Evolutionary conservation across 2,329 filamentous ascomycete species (phyloP).

Genomic region (Fusarium sororula): DNA sequence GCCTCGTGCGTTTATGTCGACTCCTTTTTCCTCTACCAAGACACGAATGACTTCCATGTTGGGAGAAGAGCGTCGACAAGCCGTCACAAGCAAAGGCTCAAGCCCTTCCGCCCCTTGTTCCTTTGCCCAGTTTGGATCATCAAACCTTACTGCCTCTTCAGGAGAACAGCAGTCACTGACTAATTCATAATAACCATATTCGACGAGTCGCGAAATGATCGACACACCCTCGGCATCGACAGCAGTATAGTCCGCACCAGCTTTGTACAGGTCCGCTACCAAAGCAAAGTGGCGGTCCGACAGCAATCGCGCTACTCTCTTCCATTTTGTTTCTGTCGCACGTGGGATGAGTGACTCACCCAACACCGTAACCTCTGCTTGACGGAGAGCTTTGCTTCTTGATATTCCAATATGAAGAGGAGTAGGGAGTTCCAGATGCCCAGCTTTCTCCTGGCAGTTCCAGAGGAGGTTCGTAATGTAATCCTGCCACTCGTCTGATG

Average conservation of each 20-base stretch:
- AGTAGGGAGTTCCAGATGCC: not conserved
- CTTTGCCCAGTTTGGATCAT: not conserved
- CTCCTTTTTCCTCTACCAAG: conserved; percentile 27
- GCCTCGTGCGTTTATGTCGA: not conserved
- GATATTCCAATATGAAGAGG: not conserved
- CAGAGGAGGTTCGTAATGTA: conserved; percentile 15
- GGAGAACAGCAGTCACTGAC: conserved; percentile 17
- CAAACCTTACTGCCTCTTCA: conserved; percentile 3
- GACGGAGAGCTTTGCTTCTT: conserved; percentile 14
- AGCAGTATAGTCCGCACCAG: conserved; percentile 18
- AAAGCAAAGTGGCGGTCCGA: conserved; percentile 13
- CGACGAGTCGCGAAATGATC: conserved; percentile 8
- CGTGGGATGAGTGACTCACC: not conserved
- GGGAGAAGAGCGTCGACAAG: conserved; percentile 13
- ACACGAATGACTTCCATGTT: conserved; percentile 30
- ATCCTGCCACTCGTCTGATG: conserved; percentile 14
- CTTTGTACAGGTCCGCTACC: conserved; percentile 1
- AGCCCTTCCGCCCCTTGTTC: not conserved
- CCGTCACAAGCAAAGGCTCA: not conserved
- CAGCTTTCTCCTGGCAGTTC: not conserved
- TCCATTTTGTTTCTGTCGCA: conserved; percentile 3
- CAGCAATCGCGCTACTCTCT: conserved; percentile 4
- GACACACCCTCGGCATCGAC: not conserved
- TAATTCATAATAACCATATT: conserved; percentile 15
- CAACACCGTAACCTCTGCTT: conserved; percentile 9